Evolutionary conservation across 306 rosid species (phyloP), one percentile per base, ranked within the genome.

Genomic region (Morella rubra): DNA sequence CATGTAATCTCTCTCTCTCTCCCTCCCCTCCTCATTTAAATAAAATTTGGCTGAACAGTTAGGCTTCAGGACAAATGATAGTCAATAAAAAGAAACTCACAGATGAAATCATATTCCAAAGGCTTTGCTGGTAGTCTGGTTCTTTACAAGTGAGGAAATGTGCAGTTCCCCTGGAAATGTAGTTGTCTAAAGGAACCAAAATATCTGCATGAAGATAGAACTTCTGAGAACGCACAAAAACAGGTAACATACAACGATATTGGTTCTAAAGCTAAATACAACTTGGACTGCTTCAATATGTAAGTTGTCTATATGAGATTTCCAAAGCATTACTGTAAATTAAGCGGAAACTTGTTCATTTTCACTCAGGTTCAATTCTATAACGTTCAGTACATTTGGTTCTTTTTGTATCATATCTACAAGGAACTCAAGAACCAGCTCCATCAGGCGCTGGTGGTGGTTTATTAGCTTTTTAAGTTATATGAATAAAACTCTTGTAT

Each of bases 141-240:
- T 89, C 91, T 81, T 90, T 94, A 87, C 88, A 91, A 70, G 93
- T 19, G 54, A 94, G 97, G 82, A 91, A 94, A 79, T 94, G 89
- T 24, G 86, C 89, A 71, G 98, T 89, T 67, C 97, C 98, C 79
- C 98, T 89, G 49, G 98, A 94, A 78, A 94, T 79, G 73, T 89
- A 94, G 86, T 94, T 94, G 88, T 91, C 98, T 90, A 94, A 80
- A 76, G 98, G 98, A 84, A 94, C 98, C 73, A 94, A 84, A 78
- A 94, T 91, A 84, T 94, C 98, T 94, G 89, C 76, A 77, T 5
- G 65, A 8, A 51, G 73, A 74, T 27, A 72, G 45, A 62, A 75
- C 15, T 53, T 22, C 56, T 7, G 55, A 76, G 58, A 66, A 84
- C 41, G 40, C 75, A 60, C 75, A 60, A 67, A 27, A 19, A 69